Percentiles rank a stretch among this genome's conserved stretches.
Conservation (phyloP, 1,284 basidiomycete species). For the Kwoniella shivajii region DNA sequence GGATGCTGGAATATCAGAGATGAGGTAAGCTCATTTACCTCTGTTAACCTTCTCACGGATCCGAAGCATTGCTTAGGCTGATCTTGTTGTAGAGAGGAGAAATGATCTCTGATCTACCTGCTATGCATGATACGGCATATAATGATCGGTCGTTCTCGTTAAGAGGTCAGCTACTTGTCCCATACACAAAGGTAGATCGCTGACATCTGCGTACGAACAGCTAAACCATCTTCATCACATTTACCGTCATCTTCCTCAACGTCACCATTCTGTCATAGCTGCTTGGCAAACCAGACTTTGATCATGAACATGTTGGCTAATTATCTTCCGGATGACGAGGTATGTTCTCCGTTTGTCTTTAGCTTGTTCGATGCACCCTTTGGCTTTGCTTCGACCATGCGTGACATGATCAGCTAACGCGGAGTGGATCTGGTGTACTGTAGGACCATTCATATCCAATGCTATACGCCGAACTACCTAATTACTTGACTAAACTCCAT, state of each 20-base stretch:
- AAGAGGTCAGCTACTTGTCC: conserved; percentile 61
- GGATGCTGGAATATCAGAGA: conserved; percentile 50
- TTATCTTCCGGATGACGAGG: conserved; percentile 70
- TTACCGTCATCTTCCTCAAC: conserved; percentile 29
- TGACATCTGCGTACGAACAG: conserved; percentile 15
- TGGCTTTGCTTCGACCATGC: too few species aligned
- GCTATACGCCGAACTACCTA: conserved; percentile 65
- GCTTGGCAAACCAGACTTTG: conserved; percentile 86
- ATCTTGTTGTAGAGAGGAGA: conserved; percentile 59
- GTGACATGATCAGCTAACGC: not conserved
- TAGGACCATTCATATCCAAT: conserved; percentile 71
- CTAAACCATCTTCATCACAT: conserved; percentile 32
- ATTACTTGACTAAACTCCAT: conserved; percentile 73
- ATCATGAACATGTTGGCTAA: conserved; percentile 81
- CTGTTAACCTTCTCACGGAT: too few species aligned
- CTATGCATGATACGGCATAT: conserved; percentile 75
- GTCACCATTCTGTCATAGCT: conserved; percentile 75
- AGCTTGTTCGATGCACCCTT: not conserved
- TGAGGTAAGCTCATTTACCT: conserved; percentile 22
- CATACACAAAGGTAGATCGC: conserved; percentile 1
- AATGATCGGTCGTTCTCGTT: conserved; percentile 72
- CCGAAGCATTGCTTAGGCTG: not conserved
- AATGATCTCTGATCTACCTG: conserved; percentile 79
- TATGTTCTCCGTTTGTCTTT: conserved; percentile 55
- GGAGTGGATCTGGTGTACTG: not conserved